A percentile compares a stretch with the other conserved stretches of the same genome.
Evolutionary conservation across 2,329 filamentous ascomycete species (phyloP).

Genomic region (Neonectria punicea): DNA sequence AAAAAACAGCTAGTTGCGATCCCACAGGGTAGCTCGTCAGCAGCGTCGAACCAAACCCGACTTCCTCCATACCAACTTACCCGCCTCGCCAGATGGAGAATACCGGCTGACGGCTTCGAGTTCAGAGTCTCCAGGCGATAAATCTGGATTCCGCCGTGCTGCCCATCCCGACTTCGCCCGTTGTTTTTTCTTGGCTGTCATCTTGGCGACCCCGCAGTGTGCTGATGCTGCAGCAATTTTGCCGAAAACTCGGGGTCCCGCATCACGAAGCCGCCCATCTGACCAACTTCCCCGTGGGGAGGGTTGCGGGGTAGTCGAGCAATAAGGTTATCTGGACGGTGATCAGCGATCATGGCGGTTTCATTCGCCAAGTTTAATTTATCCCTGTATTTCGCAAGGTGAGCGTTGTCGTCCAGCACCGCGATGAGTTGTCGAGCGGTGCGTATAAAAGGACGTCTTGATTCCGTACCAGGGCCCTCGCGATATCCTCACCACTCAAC

Average conservation of each 20-base stretch:
- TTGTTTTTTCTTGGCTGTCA: neutral
- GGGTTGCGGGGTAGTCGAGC: constrained; percentile 26
- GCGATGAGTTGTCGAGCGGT: neutral
- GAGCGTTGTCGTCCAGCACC: neutral
- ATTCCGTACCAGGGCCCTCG: neutral
- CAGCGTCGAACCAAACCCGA: too few relatives aligned
- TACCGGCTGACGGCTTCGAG: neutral
- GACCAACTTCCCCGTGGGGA: constrained; percentile 36
- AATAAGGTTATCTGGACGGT: constrained; percentile 4
- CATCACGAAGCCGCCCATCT: constrained; percentile 6
- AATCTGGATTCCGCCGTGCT: constrained; percentile 3
- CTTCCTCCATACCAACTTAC: too few relatives aligned
- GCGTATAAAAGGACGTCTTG: constrained; percentile 23
- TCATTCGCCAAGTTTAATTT: neutral
- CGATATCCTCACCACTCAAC: neutral
- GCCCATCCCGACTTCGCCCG: neutral
- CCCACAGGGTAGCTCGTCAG: neutral
- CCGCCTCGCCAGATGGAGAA: neutral
- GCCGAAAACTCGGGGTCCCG: constrained; percentile 7
- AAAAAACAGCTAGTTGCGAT: neutral
- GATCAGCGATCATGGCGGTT: constrained; percentile 21
- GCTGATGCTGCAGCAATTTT: constrained; percentile 7
- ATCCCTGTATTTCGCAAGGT: neutral
- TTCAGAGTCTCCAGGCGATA: neutral
- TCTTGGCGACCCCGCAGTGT: constrained; percentile 18